These are phyloP conservation scores for Orychophragmus violaceus DNA, from an alignment of 345 rosid species.

Conservation along the genomic window DNA sequence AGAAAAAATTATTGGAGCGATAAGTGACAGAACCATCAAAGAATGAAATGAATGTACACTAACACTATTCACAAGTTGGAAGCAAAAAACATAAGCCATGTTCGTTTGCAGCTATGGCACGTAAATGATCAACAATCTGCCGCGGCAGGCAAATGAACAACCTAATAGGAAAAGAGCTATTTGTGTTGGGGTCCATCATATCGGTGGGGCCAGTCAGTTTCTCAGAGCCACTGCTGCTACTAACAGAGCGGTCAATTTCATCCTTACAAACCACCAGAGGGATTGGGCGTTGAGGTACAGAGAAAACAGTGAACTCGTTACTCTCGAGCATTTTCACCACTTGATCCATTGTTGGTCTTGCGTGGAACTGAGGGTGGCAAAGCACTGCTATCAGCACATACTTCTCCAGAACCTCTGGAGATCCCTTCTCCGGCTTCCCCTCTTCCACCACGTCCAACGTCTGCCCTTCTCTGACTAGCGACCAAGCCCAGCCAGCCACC, in stretches of 20 bases:
- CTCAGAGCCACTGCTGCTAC: slow-evolving; percentile 65
- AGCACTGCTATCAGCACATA: slow-evolving; percentile 71
- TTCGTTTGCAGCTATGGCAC: too few relatives aligned
- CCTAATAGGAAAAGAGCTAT: not conserved
- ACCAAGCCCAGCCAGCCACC: slow-evolving; percentile 92
- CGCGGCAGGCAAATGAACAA: too few relatives aligned
- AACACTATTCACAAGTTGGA: not conserved
- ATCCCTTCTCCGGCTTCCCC: slow-evolving; percentile 56
- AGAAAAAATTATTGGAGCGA: not conserved
- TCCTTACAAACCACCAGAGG: slow-evolving; percentile 58
- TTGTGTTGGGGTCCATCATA: slow-evolving; percentile 24
- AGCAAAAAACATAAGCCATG: too few relatives aligned
- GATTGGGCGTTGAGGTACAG: slow-evolving; percentile 77
- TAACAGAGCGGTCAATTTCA: slow-evolving; percentile 65
- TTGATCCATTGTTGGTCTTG: slow-evolving; percentile 94
- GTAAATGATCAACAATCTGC: too few relatives aligned
- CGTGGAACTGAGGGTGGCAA: slow-evolving; percentile 82
- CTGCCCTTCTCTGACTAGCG: slow-evolving; percentile 59
- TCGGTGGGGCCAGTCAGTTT: slow-evolving; percentile 55
- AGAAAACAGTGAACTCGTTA: slow-evolving; percentile 59
- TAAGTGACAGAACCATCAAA: slow-evolving; percentile 15
- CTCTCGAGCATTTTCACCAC: slow-evolving; percentile 90
- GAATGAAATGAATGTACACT: slow-evolving; percentile 23
- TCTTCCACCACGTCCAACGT: slow-evolving; percentile 71
- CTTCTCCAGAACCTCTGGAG: slow-evolving; percentile 64